Evolutionary conservation across 805 yeast genomes (phyloP).

Genomic region (Candida rishiriensis): DNA sequence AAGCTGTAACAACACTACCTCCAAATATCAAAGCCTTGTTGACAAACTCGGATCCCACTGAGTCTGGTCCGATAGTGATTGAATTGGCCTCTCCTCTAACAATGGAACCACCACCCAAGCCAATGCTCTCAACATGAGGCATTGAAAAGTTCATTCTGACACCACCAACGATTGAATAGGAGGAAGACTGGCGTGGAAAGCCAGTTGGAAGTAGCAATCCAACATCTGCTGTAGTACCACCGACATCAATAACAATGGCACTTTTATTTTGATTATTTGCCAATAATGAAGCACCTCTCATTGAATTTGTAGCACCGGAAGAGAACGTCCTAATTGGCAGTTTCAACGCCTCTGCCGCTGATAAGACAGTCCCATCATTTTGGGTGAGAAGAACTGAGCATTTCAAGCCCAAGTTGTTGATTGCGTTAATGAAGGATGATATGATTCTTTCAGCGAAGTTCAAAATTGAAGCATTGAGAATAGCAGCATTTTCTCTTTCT

Average conservation of each 20-base stretch:
- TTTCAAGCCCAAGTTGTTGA: constrained; percentile 30
- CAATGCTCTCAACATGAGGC: constrained; percentile 48
- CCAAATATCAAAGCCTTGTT: constrained; percentile 37
- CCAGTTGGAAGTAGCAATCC: constrained; percentile 42
- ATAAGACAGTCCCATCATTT: constrained; percentile 44
- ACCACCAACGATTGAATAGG: constrained; percentile 41
- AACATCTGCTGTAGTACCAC: constrained; percentile 50
- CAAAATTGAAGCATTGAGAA: constrained; percentile 42
- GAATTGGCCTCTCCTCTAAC: constrained; percentile 26
- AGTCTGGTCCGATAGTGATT: constrained; percentile 42
- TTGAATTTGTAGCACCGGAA: constrained; percentile 46
- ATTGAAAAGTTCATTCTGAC: constrained; percentile 46
- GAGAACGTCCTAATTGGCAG: constrained; percentile 44
- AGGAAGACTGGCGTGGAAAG: constrained; percentile 43
- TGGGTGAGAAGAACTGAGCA: constrained; percentile 40
- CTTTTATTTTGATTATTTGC: constrained; percentile 31
- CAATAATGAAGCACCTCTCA: constrained; percentile 44
- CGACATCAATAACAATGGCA: constrained; percentile 42
- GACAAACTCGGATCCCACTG: constrained; percentile 40
- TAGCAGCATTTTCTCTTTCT: constrained; percentile 45
- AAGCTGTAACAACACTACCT: constrained; percentile 36
- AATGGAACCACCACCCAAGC: constrained; percentile 48
- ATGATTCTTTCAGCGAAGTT: constrained; percentile 39
- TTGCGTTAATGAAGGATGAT: constrained; percentile 34
- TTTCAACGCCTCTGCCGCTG: constrained; percentile 34